These are phyloP conservation scores for Cinnamomum chago DNA, from an alignment of 164 flowering plant genomes.

Conservation along the genomic window DNA sequence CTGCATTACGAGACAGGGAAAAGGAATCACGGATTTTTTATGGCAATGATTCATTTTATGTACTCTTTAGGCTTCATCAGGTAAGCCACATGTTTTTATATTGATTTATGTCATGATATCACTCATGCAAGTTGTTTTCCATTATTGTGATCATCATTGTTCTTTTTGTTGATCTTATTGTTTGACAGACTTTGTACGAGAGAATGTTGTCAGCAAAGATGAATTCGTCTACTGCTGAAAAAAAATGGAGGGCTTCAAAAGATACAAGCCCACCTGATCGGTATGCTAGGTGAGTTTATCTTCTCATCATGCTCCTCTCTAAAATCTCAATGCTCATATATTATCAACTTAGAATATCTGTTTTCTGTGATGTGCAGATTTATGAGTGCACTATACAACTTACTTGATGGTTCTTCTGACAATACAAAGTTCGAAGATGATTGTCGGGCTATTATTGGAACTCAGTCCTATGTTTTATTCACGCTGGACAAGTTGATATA, in stretches of 20 bases:
- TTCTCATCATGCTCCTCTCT: background rate
- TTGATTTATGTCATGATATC: background rate
- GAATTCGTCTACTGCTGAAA: constrained; percentile 67
- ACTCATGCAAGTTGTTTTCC: background rate
- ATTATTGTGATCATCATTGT: background rate
- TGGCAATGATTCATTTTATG: constrained; percentile 91
- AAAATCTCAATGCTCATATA: background rate
- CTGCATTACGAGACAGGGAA: constrained; percentile 33
- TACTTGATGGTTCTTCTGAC: constrained; percentile 91
- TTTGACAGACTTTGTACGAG: constrained; percentile 75
- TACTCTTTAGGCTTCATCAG: constrained; percentile 94
- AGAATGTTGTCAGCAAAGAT: constrained; percentile 82
- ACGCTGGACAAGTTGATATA: constrained; percentile 89
- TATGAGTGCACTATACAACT: constrained; percentile 68
- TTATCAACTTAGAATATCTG: constrained; percentile 10
- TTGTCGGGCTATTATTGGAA: constrained; percentile 86
- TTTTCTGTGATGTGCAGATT: constrained; percentile 46
- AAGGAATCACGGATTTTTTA: constrained; percentile 60
- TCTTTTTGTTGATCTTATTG: constrained; percentile 2
- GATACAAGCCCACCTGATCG: constrained; percentile 49
- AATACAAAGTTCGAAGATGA: constrained; percentile 95
- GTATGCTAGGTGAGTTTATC: constrained; percentile 59
- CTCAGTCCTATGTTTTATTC: constrained; percentile 90
- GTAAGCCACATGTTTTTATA: constrained; percentile 31
- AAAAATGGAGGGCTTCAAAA: constrained; percentile 61